Conservation (phyloP, 1,284 basidiomycete genomes). For the Fomitopsis pinicola region DNA sequence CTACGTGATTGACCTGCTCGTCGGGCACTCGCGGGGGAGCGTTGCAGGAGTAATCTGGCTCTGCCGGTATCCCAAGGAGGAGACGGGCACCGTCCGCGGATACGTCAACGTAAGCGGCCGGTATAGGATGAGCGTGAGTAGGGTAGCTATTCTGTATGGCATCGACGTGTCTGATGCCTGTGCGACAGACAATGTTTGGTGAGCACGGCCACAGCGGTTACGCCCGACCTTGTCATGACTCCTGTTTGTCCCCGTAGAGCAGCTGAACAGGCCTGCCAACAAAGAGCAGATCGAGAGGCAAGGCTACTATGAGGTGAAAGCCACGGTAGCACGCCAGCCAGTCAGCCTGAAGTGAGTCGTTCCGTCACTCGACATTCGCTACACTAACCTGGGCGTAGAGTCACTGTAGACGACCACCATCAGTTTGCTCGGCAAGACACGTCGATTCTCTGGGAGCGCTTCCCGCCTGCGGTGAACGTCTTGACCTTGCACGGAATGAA, state of each 20-base stretch:
- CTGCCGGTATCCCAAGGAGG: constrained; percentile 50
- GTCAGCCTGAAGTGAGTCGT: constrained; percentile 31
- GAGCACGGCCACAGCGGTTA: neutral
- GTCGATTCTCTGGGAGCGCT: constrained; percentile 57
- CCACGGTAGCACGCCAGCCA: constrained; percentile 56
- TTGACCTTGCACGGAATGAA: constrained; percentile 66
- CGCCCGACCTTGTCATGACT: neutral
- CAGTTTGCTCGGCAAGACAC: constrained; percentile 60
- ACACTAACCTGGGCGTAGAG: constrained; percentile 22
- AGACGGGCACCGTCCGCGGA: constrained; percentile 48
- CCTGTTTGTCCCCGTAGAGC: neutral
- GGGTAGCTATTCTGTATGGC: neutral
- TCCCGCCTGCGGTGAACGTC: constrained; percentile 56
- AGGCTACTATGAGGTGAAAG: constrained; percentile 56
- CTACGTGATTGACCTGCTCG: constrained; percentile 61
- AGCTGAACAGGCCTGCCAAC: constrained; percentile 20
- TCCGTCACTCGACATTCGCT: neutral
- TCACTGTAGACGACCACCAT: constrained; percentile 55
- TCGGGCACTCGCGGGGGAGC: constrained; percentile 73
- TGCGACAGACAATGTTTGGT: constrained; percentile 19
- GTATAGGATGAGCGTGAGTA: constrained; percentile 68
- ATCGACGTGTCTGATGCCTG: neutral
- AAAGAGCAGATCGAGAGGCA: constrained; percentile 44
- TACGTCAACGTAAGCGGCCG: constrained; percentile 71
- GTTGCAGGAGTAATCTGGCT: constrained; percentile 65